Evolutionary conservation across 2,329 filamentous ascomycete genomes (phyloP).

Genomic region (Cladosporium velox): DNA sequence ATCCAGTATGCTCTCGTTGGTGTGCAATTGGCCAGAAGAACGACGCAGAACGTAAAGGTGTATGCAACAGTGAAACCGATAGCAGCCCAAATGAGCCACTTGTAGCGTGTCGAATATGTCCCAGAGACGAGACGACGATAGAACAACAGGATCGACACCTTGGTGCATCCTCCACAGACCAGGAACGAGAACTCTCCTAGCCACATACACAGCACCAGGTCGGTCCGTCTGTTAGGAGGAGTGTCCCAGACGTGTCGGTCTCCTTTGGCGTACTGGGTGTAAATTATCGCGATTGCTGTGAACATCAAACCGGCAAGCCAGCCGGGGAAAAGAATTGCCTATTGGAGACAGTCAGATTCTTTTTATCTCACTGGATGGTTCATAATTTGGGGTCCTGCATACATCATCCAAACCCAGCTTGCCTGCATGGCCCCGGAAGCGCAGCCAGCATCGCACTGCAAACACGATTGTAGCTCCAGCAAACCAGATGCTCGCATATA

Average conservation of each 20-base stretch:
- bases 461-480: slow-evolving; percentile 33
- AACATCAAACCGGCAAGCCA: slow-evolving; percentile 31
- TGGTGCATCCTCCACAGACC: slow-evolving; percentile 38
- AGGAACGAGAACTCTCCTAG: slow-evolving; percentile 39
- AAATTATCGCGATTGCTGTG: slow-evolving; percentile 28
- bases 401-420: slow-evolving; percentile 38
- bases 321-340: slow-evolving; percentile 29
- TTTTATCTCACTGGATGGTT: background rate
- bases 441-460: slow-evolving; percentile 33
- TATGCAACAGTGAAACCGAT: slow-evolving; percentile 45
- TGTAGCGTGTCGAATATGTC: slow-evolving; percentile 39
- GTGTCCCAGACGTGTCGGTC: slow-evolving; percentile 43
- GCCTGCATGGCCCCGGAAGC: slow-evolving; percentile 31
- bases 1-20: slow-evolving; percentile 46
- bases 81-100: slow-evolving; percentile 40
- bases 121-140: slow-evolving; percentile 45
- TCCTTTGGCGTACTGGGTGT: slow-evolving; percentile 33
- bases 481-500: slow-evolving; percentile 33
- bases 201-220: slow-evolving; percentile 35
- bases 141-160: slow-evolving; percentile 44
- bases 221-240: slow-evolving; percentile 18
- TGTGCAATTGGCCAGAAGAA: slow-evolving; percentile 38
- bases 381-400: slow-evolving; percentile 18
- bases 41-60: slow-evolving; percentile 39
- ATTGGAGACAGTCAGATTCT: background rate